Base-by-base conservation (phyloP, 257 asterid species). In the Capsicum pubescens region DNA sequence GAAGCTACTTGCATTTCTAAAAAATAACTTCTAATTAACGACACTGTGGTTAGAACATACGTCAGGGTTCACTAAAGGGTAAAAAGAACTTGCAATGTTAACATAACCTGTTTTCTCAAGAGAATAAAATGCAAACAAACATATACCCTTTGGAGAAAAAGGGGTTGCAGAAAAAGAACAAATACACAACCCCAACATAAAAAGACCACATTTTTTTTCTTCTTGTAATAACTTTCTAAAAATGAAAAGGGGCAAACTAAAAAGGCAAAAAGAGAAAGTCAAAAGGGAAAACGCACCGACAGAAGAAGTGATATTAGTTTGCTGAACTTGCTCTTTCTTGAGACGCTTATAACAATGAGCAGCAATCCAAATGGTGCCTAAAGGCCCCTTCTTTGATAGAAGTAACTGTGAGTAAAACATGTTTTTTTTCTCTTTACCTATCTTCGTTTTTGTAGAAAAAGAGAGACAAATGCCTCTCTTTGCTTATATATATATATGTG, bases 281-380 rank as follows among this genome's bases (percentile, higher is more conserved):
- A 11, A 19, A 59, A 57, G 17, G 36, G 57, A 68, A 84, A 79
- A 93, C 93, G 19, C 70, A 93, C 99, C 99, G 11, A 97, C 98
- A 14, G 95, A 95, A 86, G 93, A 87, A 83, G 92, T 66, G 83
- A 97, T 91, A 85, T 93, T 69, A 54, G 95, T 95, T 36, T 87
- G 91, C 83, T 80, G 87, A n/a, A 97, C 83, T 85, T 92, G 96
- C 12, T 89, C 85, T 63, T 89, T 93, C 50, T 91, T 89, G 10
- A 95, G 92, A 84, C 90, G 89, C 42, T 90, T 91, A 84, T 85
- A 89, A 86, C 94, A 92, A 88, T 97, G 99, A 83, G 97, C 99
- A 84, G 99, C 99, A 92, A 90, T 66, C 99, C 99, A 97, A 78
- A 97, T 86, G 80, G 87, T 89, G 83, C 95, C 97, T 60, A 95